These are phyloP conservation scores for Tilletia setariae DNA, from an alignment of 1,284 basidiomycete genomes.

Conservation along the genomic window DNA sequence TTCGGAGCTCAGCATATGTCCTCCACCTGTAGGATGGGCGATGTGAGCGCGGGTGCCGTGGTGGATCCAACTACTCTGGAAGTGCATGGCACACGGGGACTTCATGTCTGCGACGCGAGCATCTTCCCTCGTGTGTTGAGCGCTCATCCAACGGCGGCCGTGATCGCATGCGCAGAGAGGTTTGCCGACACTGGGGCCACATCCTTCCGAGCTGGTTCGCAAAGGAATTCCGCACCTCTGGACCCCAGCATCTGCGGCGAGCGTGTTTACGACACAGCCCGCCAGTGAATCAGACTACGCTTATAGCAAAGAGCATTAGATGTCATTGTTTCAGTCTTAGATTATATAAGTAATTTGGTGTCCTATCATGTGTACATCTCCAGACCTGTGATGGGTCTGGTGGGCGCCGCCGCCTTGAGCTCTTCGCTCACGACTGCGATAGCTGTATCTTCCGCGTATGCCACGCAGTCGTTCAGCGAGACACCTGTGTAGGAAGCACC, in stretches of 20 bases:
- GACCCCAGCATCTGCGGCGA: too few relatives aligned
- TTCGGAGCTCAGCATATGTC: slow-evolving; percentile 16
- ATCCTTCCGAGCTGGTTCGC: not conserved
- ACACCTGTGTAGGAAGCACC: slow-evolving; percentile 86
- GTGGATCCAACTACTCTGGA: slow-evolving; percentile 31
- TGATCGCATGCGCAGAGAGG: slow-evolving; percentile 38
- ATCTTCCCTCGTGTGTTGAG: slow-evolving; percentile 43
- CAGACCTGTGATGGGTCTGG: not conserved
- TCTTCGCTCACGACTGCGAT: not conserved
- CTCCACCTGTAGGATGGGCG: slow-evolving; percentile 28
- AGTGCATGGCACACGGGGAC: slow-evolving; percentile 32
- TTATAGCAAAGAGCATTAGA: too few relatives aligned
- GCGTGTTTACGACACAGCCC: too few relatives aligned
- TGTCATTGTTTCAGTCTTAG: too few relatives aligned
- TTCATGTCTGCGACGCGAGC: slow-evolving; percentile 40
- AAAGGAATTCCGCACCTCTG: too few relatives aligned
- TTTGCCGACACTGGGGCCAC: slow-evolving; percentile 24
- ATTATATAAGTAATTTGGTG: too few relatives aligned
- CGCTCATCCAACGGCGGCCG: slow-evolving; percentile 35
- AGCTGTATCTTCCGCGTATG: slow-evolving; percentile 19
- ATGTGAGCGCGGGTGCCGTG: slow-evolving; percentile 26
- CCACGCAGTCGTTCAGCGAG: slow-evolving; percentile 82
- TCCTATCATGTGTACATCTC: not conserved
- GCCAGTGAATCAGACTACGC: too few relatives aligned
- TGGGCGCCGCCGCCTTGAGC: not conserved